phyloP scores from a whole-genome alignment of 441 rosid species.

The Populus tomentosa region DNA sequence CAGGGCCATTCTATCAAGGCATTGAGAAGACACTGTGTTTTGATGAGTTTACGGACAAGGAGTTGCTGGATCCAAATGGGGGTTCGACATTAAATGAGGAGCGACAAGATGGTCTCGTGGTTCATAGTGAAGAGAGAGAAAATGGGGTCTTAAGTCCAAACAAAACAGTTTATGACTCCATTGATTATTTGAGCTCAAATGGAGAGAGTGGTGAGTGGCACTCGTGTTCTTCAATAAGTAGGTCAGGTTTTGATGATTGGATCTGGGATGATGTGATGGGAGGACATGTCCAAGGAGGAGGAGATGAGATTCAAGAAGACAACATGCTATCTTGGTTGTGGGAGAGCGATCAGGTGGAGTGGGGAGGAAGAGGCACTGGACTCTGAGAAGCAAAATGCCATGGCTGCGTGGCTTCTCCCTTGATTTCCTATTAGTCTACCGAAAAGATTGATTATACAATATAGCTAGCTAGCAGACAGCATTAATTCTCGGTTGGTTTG shows the following conservation, averaged over 20 bases:
- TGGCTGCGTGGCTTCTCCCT: constrained; percentile 57
- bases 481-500: too few species aligned
- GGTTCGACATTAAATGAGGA: constrained; percentile 8
- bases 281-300: constrained; percentile 8
- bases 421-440: constrained; percentile 12
- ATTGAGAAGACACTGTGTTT: constrained; percentile 21
- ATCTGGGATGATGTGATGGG: constrained; percentile 37
- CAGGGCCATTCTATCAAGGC: constrained; percentile 17
- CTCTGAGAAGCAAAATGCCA: constrained; percentile 35
- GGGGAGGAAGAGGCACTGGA: constrained; percentile 27
- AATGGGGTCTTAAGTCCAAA: not conserved
- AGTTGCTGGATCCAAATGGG: constrained; percentile 12
- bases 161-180: not conserved
- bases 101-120: not conserved
- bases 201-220: constrained; percentile 17
- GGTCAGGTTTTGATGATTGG: constrained; percentile 41
- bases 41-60: constrained; percentile 28
- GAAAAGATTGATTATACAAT: too few species aligned
- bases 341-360: constrained; percentile 32
- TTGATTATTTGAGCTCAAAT: constrained; percentile 11
- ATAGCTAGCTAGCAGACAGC: too few species aligned
- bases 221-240: constrained; percentile 26
- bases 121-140: not conserved
- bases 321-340: constrained; percentile 27
- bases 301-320: constrained; percentile 5